Conservation (phyloP, 2,329 filamentous ascomycete genomes). For the Penicillium polonicum region DNA sequence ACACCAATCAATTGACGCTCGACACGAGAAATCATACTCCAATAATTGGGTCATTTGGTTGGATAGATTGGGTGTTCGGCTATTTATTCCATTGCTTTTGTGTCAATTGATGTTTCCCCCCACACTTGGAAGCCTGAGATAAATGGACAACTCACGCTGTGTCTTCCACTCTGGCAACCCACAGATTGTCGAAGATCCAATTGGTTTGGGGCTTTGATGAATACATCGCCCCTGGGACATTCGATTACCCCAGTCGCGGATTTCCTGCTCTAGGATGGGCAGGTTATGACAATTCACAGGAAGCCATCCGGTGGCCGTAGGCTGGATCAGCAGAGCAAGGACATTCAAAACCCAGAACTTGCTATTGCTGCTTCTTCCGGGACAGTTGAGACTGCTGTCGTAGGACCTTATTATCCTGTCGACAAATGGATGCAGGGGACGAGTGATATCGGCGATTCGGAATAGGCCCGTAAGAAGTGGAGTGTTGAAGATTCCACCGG, state of each 20-base stretch:
- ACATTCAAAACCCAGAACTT: constrained; percentile 22
- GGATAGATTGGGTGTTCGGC: not conserved
- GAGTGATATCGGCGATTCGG: constrained; percentile 21
- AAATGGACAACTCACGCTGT: not conserved
- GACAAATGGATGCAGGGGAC: constrained; percentile 5
- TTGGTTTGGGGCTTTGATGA: constrained; percentile 22
- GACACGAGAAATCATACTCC: not conserved
- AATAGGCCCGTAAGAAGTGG: constrained; percentile 26
- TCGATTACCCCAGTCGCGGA: constrained; percentile 24
- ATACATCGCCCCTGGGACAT: constrained; percentile 13
- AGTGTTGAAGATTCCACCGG: constrained; percentile 17
- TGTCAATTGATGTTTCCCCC: not conserved
- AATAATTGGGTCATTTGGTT: not conserved
- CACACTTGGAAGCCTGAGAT: not conserved
- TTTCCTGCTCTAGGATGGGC: constrained; percentile 18
- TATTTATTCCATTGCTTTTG: not conserved
- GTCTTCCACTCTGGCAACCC: constrained; percentile 5
- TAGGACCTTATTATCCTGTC: constrained; percentile 22
- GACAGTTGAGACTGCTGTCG: constrained; percentile 19
- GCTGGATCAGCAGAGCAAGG: constrained; percentile 14
- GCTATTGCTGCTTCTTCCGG: constrained; percentile 18
- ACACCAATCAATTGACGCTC: not conserved
- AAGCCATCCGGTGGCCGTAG: constrained; percentile 1
- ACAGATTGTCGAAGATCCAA: constrained; percentile 10
- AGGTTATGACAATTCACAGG: constrained; percentile 14